Percentiles rank a stretch among this genome's conserved stretches.
Conservation (phyloP, 257 asterid species). For the Linaria vulgaris region DNA sequence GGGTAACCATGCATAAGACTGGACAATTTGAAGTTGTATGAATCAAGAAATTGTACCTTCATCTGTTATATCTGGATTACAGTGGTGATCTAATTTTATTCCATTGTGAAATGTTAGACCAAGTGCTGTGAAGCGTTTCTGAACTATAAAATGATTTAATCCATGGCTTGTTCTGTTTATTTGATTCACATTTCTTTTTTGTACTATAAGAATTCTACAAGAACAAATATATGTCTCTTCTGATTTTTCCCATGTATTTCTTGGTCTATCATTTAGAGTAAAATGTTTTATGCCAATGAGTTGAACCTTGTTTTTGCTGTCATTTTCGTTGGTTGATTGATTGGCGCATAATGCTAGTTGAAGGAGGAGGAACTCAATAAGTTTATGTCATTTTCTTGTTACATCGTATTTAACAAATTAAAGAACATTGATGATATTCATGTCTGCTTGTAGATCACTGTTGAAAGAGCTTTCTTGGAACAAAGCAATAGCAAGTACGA, state of each 20-base stretch:
- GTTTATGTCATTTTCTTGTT: conserved; percentile 1
- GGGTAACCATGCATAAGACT: not conserved
- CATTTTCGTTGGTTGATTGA: conserved; percentile 11
- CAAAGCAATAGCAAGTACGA: conserved; percentile 95
- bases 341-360: conserved; percentile 5
- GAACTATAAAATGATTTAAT: conserved; percentile 12
- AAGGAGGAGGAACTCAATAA: not conserved
- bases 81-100: not conserved
- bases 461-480: conserved; percentile 88
- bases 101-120: not conserved
- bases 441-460: conserved; percentile 63
- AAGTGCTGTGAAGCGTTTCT: conserved; percentile 1
- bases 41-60: not conserved
- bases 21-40: not conserved
- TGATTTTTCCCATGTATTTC: conserved; percentile 6
- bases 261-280: conserved; percentile 11
- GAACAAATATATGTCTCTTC: not conserved
- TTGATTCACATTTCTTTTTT: not conserved
- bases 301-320: not conserved
- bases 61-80: not conserved
- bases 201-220: not conserved
- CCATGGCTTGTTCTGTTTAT: conserved; percentile 3
- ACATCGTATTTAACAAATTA: not conserved
- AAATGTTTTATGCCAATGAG: not conserved
- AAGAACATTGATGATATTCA: conserved; percentile 23